Evolutionary conservation across 257 asterid species (phyloP).

Genomic region (Verbena officinalis): DNA sequence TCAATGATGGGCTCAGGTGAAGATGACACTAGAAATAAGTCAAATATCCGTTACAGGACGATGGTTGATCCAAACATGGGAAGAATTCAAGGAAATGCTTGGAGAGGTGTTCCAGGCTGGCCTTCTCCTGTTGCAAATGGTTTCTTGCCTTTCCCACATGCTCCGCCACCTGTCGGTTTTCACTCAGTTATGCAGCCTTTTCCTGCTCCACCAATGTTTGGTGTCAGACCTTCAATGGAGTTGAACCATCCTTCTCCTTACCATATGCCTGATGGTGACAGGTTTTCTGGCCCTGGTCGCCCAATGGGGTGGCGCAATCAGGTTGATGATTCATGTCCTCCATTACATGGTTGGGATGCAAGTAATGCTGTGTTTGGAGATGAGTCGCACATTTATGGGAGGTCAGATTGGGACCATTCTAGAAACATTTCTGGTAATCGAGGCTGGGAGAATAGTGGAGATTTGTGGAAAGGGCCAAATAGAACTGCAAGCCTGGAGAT

Average conservation of each 20-base stretch:
- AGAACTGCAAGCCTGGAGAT: slow-evolving; percentile 58
- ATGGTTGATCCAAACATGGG: slow-evolving; percentile 73
- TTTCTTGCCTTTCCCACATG: slow-evolving; percentile 90
- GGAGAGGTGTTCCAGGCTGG: slow-evolving; percentile 96
- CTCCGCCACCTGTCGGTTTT: slow-evolving; percentile 74
- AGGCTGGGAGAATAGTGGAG: slow-evolving; percentile 68
- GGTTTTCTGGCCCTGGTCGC: slow-evolving; percentile 76
- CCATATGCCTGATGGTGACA: slow-evolving; percentile 76
- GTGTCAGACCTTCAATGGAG: slow-evolving; percentile 87
- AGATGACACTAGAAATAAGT: slow-evolving; percentile 76
- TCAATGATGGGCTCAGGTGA: slow-evolving; percentile 60
- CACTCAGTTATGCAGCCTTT: slow-evolving; percentile 86
- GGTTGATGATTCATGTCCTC: slow-evolving; percentile 63
- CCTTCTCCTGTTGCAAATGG: slow-evolving; percentile 90
- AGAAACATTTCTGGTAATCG: slow-evolving; percentile 46
- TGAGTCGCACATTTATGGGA: slow-evolving; percentile 78
- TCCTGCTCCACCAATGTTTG: slow-evolving; percentile 75
- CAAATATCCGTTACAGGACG: slow-evolving; percentile 75
- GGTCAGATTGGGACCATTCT: slow-evolving; percentile 84
- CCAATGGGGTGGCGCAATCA: slow-evolving; percentile 88
- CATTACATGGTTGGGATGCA: slow-evolving; percentile 78
- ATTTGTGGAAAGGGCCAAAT: slow-evolving; percentile 71
- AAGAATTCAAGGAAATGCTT: slow-evolving; percentile 78
- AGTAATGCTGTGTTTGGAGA: slow-evolving; percentile 68
- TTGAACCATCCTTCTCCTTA: slow-evolving; percentile 75